A percentile compares a stretch with the other conserved stretches of the same genome.
Conservation (phyloP, 202 grass and related monocot species). For the Eragrostis tef region DNA sequence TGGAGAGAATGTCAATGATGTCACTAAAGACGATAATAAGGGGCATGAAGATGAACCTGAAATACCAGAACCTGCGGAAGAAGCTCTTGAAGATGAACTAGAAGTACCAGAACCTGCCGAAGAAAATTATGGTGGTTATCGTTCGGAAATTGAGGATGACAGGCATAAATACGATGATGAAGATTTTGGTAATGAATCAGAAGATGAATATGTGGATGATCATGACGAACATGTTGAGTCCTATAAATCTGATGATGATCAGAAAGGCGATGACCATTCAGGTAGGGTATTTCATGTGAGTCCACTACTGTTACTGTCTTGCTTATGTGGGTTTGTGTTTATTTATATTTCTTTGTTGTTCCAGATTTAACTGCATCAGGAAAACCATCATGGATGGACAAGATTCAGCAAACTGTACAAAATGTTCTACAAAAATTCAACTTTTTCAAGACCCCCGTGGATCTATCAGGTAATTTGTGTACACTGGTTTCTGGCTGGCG, state of each 20-base stretch:
- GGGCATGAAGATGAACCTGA: conserved; percentile 47
- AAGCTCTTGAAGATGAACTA: conserved; percentile 58
- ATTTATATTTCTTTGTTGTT: conserved; percentile 43
- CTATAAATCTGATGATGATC: conserved; percentile 70
- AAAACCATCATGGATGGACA: conserved; percentile 71
- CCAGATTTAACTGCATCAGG: conserved; percentile 59
- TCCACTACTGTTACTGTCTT: conserved; percentile 16
- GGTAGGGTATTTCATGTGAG: conserved; percentile 50
- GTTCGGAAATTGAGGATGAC: conserved; percentile 79
- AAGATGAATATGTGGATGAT: conserved; percentile 70
- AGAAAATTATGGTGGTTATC: conserved; percentile 68
- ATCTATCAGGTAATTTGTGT: conserved; percentile 76
- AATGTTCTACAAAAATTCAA: conserved; percentile 87
- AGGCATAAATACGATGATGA: conserved; percentile 77
- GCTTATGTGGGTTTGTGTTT: conserved; percentile 11
- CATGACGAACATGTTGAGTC: conserved; percentile 56
- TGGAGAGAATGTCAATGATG: conserved; percentile 67
- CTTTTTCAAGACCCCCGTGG: conserved; percentile 86
- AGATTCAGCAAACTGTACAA: conserved; percentile 83
- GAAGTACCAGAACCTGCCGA: conserved; percentile 61
- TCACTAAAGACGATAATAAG: conserved; percentile 52
- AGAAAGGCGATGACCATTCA: conserved; percentile 69
- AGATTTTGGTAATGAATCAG: conserved; percentile 60
- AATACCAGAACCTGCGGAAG: conserved; percentile 59
- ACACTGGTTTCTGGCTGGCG: conserved; percentile 21